Conservation (phyloP, 2,329 filamentous ascomycete species). For the Colletotrichum zoysiae region DNA sequence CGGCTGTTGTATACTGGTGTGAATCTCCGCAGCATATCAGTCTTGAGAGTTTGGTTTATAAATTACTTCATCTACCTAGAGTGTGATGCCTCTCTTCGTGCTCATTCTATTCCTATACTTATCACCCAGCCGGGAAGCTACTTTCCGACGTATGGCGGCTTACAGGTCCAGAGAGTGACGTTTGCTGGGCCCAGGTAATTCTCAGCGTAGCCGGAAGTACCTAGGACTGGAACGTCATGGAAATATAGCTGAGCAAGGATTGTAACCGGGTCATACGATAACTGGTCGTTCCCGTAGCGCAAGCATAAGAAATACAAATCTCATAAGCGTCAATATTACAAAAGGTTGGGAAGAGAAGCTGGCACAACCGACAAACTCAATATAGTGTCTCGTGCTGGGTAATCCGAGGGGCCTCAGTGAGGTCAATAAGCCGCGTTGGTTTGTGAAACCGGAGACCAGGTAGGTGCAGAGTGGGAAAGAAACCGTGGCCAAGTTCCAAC, state of each 20-base stretch:
- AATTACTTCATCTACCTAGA: background rate
- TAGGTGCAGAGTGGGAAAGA: background rate
- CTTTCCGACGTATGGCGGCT: too few species aligned
- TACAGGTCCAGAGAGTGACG: background rate
- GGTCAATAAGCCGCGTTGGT: background rate
- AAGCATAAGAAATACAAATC: background rate
- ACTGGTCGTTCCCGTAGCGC: fast-evolving
- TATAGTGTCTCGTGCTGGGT: background rate
- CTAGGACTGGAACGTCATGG: background rate
- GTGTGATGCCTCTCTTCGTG: background rate
- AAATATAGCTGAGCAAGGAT: too few species aligned
- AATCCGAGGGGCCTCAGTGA: background rate
- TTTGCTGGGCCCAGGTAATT: background rate
- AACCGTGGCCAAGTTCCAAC: background rate
- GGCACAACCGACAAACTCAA: background rate
- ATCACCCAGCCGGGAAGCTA: background rate
- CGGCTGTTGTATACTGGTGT: background rate
- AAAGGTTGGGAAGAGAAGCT: background rate
- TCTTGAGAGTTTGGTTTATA: background rate
- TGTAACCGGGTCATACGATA: background rate
- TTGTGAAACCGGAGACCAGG: background rate
- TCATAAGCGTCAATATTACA: background rate
- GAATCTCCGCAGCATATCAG: background rate
- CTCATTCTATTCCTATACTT: too few species aligned
- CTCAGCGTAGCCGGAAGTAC: background rate